phyloP scores from a whole-genome alignment of 192 early-diverging fungal genomes.

The Ambispora gerdemannii region DNA sequence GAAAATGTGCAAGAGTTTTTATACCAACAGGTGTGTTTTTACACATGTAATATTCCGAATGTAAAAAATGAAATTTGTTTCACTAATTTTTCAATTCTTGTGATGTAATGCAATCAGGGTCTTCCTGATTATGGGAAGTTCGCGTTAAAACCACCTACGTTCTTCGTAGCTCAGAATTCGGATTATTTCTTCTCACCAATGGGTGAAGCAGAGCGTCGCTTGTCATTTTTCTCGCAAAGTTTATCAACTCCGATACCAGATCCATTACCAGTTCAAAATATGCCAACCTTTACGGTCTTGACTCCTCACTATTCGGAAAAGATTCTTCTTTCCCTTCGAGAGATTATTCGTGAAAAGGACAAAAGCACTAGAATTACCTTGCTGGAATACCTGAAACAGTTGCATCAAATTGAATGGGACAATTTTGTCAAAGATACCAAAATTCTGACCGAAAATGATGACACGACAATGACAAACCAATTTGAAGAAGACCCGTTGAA shows the following conservation, averaged over 20 bases:
- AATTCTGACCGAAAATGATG: conserved; percentile 67
- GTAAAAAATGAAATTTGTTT: too few species aligned
- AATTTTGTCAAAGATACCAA: conserved; percentile 89
- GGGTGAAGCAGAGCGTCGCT: conserved; percentile 78
- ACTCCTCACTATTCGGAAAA: conserved; percentile 88
- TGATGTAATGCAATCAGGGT: too few species aligned
- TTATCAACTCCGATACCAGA: conserved; percentile 76
- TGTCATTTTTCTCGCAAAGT: conserved; percentile 83
- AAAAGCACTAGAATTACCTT: conserved; percentile 76
- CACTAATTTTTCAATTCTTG: too few species aligned
- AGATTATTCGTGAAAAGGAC: conserved; percentile 82
- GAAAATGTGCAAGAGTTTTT: too few species aligned
- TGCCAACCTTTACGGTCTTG: conserved; percentile 82
- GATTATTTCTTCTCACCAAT: conserved; percentile 69
- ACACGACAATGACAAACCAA: conserved; percentile 23
- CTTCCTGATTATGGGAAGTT: conserved; percentile 56
- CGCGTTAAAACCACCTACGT: conserved; percentile 67
- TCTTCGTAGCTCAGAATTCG: conserved; percentile 76
- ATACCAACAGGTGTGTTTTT: conserved; percentile 63
- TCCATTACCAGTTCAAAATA: conserved; percentile 74
- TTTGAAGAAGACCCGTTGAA: too few species aligned
- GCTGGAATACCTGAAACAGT: conserved; percentile 76
- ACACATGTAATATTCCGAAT: conserved; percentile 35
- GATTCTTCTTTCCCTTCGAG: conserved; percentile 73
- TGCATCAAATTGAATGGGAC: conserved; percentile 80